Base-by-base conservation (phyloP, 2,329 filamentous ascomycete genomes). In the Colletotrichum spinosum region DNA sequence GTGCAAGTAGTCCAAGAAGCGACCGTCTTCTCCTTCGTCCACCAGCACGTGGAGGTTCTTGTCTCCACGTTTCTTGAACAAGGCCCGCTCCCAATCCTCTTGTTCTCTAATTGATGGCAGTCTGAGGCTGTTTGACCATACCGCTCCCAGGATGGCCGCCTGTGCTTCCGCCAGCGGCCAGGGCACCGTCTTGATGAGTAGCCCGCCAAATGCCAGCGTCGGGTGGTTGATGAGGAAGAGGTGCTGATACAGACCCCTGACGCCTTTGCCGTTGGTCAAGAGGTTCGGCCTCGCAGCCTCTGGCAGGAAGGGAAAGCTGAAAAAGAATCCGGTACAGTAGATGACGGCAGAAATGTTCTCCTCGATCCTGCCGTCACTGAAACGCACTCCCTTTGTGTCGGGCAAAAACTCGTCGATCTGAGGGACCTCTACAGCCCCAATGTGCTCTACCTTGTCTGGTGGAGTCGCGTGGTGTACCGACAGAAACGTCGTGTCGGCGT, bases 171-270 rank as follows among this genome's bases (percentile, higher is more conserved):
- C 85, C 1, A 96, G 72, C 0, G 92, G 90, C 74, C 97, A 97
- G 0, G 95, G 95, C n/a, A 97, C 91, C n/a, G 96, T 87, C 70
- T 91, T 91, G 73, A 94, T 90, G 13, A 92, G 90, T 44, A 97
- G 81, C 0, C 87, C 88, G 0, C 92, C 84, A 73, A 97, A 94
- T 1, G 87, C 90, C 1, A 98, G 81, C 0, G 92, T 96, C 1
- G 94, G 93, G 66, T 93, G 87, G 1, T 86, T 81, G 4, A 90
- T 88, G 74, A 90, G 89, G 75, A 97, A 90, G 9, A 97, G 72
- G 71, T 98, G 93, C 69, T 93, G 84, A 75, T 94, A 97, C 3
- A 94, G 78, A 39, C 90, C 88, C 67, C 89, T 82, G 1, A 94
- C 89, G 35, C 91, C 86, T 39, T 84, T 85, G 1, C 94, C 94